These are phyloP conservation scores for Silene uniflora DNA, from an alignment of 148 eudicot genomes.

Conservation along the genomic window DNA sequence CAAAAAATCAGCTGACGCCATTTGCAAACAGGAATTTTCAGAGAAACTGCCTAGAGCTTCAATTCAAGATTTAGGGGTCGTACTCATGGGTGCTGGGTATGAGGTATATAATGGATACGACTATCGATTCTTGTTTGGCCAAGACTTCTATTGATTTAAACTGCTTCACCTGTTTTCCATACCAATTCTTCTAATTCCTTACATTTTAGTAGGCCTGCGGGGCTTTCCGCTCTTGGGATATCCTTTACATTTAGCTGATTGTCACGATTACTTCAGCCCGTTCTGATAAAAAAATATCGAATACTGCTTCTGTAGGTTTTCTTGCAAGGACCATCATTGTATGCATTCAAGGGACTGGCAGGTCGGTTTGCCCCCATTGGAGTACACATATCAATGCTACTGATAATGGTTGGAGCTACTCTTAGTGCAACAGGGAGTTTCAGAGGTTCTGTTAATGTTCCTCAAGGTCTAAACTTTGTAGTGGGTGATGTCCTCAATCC, in stretches of 20 bases:
- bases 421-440: constrained; percentile 93
- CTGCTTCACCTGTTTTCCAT: not conserved
- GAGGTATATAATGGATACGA: constrained; percentile 43
- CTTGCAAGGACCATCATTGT: constrained; percentile 79
- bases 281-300: not conserved
- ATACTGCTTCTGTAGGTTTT: constrained; percentile 54
- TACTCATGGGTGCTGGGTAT: constrained; percentile 91
- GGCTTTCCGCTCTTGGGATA: too few relatives aligned
- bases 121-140: constrained; percentile 2
- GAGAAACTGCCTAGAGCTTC: constrained; percentile 79
- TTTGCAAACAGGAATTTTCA: constrained; percentile 74
- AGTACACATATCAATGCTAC: constrained; percentile 81
- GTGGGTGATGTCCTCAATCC: constrained; percentile 89
- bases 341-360: constrained; percentile 90
- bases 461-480: constrained; percentile 89
- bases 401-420: constrained; percentile 93
- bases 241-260: not conserved
- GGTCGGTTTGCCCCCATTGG: constrained; percentile 97
- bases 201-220: not conserved
- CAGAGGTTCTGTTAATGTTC: constrained; percentile 84
- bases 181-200: not conserved
- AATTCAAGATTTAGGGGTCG: constrained; percentile 77
- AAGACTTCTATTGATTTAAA: not conserved
- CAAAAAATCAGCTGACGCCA: constrained; percentile 57
- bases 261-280: not conserved